Conservation (phyloP, 148 eudicot species). For the Camellia sinensis region DNA sequence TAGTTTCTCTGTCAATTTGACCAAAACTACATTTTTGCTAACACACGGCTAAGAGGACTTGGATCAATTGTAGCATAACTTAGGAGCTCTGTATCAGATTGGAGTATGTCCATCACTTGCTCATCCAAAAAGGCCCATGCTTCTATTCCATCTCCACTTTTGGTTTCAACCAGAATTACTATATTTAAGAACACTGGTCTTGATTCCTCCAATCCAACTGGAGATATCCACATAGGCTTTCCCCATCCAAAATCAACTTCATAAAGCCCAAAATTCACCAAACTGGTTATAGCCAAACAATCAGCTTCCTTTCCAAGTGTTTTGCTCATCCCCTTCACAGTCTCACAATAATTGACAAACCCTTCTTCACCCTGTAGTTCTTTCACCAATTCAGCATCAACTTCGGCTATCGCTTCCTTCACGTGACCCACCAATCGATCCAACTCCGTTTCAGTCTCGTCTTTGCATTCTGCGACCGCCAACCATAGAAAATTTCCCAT, state of each 20-base stretch:
- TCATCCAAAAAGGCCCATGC: conserved; percentile 8
- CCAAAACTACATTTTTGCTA: too few species aligned
- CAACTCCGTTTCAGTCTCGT: neutral
- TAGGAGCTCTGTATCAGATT: neutral
- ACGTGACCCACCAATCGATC: neutral
- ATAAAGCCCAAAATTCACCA: conserved; percentile 22
- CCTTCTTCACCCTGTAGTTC: neutral
- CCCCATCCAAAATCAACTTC: conserved; percentile 40
- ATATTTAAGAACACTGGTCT: neutral
- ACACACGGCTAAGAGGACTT: too few species aligned
- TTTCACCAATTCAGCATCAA: neutral
- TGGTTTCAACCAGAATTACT: neutral
- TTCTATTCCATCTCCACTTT: conserved; percentile 1
- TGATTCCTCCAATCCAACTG: conserved; percentile 3
- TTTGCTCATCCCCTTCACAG: neutral
- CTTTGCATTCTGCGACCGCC: neutral
- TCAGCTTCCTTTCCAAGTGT: neutral
- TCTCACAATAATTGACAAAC: neutral
- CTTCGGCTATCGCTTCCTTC: neutral
- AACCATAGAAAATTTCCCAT: neutral
- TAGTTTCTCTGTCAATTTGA: too few species aligned
- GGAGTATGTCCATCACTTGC: conserved; percentile 4
- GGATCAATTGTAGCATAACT: neutral
- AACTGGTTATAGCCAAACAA: conserved; percentile 8
- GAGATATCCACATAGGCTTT: conserved; percentile 28